Evolutionary conservation across 257 asterid species (phyloP).

Genomic region (Jacaranda mimosifolia): DNA sequence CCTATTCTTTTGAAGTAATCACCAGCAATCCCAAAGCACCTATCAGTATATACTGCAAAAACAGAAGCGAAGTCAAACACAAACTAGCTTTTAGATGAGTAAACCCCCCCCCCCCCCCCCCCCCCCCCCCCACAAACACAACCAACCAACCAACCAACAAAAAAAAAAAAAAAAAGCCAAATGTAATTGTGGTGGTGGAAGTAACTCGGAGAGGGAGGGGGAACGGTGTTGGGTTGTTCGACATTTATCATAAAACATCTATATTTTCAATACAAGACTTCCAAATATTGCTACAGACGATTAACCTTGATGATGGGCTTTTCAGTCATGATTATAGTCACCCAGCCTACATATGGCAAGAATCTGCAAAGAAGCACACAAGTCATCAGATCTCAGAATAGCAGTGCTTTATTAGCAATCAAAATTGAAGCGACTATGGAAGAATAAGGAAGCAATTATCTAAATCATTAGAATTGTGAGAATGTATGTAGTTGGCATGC

Average conservation of each 20-base stretch:
- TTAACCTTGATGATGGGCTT: slow-evolving; percentile 96
- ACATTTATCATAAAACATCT: not conserved
- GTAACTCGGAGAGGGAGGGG: not conserved
- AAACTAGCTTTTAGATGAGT: not conserved
- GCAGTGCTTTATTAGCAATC: not conserved
- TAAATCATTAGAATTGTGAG: not conserved
- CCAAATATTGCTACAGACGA: slow-evolving; percentile 1
- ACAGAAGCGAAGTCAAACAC: slow-evolving; percentile 25
- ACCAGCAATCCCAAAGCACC: slow-evolving; percentile 95
- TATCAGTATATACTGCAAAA: slow-evolving; percentile 84
- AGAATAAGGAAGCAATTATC: slow-evolving; percentile 8
- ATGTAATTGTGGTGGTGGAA: not conserved
- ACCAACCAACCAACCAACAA: too few relatives aligned
- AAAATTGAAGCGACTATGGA: not conserved
- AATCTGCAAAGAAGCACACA: slow-evolving; percentile 59
- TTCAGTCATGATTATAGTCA: slow-evolving; percentile 97
- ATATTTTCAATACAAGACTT: not conserved
- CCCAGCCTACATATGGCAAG: slow-evolving; percentile 99
- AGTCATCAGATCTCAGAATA: slow-evolving; percentile 28
- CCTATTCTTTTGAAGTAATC: slow-evolving; percentile 89
- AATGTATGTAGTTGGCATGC: not conserved
- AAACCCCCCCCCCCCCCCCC: too few relatives aligned
- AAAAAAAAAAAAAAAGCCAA: too few relatives aligned
- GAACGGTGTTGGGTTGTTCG: not conserved
- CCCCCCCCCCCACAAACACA: too few relatives aligned